Evolutionary conservation across 805 yeast species (phyloP).

Genomic region (Tanozyma kutaoensis): DNA sequence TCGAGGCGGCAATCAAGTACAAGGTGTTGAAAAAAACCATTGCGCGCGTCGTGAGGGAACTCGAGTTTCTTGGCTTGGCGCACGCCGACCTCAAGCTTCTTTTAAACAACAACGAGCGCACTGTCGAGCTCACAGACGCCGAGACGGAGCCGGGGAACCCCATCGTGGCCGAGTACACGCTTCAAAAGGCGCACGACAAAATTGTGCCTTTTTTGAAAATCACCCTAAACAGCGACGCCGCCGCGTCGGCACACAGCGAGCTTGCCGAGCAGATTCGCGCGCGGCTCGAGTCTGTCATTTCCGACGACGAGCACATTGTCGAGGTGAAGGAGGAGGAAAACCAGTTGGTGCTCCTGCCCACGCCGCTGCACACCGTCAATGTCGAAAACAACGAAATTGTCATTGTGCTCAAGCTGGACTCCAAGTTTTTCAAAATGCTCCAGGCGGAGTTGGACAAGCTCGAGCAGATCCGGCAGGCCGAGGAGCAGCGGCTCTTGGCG

Average conservation of each 20-base stretch:
- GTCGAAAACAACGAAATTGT: no score
- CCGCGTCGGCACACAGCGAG: constrained; percentile 18
- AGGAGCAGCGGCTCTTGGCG: constrained; percentile 27
- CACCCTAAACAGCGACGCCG: constrained; percentile 15
- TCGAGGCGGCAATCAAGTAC: constrained; percentile 55
- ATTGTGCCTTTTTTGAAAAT: constrained; percentile 27
- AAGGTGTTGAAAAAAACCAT: constrained; percentile 59
- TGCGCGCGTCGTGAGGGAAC: constrained; percentile 49
- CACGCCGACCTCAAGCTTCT: constrained; percentile 27
- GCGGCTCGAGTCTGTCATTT: constrained; percentile 12
- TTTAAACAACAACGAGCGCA: constrained; percentile 14
- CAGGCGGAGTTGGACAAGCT: constrained; percentile 39
- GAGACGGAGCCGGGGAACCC: constrained; percentile 24
- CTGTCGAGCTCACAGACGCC: constrained; percentile 18
- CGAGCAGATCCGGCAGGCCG: constrained; percentile 20
- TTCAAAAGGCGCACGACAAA: constrained; percentile 15
- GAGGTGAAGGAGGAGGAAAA: constrained; percentile 16
- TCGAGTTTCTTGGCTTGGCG: constrained; percentile 43
- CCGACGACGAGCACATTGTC: constrained; percentile 12
- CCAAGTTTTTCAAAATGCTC: constrained; percentile 45
- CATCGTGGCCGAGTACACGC: constrained; percentile 27
- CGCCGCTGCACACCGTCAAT: constrained; percentile 4
- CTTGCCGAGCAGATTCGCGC: constrained; percentile 14
- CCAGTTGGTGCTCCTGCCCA: constrained; percentile 17
- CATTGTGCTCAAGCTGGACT: constrained; percentile 41